Evolutionary conservation across 2,329 filamentous ascomycete species (phyloP).

Genomic region (Monosporascus sp.): DNA sequence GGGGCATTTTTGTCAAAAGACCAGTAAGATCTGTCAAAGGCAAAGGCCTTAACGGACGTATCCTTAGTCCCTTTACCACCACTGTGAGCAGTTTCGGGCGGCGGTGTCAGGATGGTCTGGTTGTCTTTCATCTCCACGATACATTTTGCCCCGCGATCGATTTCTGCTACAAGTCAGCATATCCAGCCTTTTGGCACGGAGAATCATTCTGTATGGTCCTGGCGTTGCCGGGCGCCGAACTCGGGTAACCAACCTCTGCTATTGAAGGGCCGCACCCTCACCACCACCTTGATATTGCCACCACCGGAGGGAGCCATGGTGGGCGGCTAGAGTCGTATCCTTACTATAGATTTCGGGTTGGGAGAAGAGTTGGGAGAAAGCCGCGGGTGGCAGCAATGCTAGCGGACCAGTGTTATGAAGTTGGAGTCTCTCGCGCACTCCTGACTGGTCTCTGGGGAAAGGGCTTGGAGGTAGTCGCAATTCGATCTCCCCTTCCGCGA

Average conservation of each 20-base stretch:
- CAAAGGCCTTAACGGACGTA: slow-evolving; percentile 75
- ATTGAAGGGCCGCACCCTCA: slow-evolving; percentile 93
- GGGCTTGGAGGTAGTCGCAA: background rate
- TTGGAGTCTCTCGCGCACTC: background rate
- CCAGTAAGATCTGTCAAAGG: slow-evolving; percentile 97
- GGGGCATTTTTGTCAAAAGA: slow-evolving; percentile 80
- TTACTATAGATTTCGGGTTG: background rate
- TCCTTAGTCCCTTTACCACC: slow-evolving; percentile 63
- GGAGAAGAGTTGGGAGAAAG: background rate
- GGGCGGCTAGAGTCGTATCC: background rate
- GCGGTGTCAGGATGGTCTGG: slow-evolving; percentile 80
- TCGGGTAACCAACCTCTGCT: slow-evolving; percentile 63
- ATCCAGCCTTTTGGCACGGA: background rate
- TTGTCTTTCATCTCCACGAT: slow-evolving; percentile 93
- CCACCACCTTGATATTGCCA: slow-evolving; percentile 99
- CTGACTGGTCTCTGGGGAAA: background rate
- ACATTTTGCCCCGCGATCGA: slow-evolving; percentile 87
- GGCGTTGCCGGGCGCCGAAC: too few relatives aligned
- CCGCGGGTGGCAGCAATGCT: background rate
- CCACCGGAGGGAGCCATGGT: slow-evolving; percentile 65
- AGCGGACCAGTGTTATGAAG: background rate
- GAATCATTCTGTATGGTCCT: background rate
- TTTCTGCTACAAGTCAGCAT: slow-evolving; percentile 52
- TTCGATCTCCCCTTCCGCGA: background rate
- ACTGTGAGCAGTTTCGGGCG: slow-evolving; percentile 52